Base-by-base conservation (phyloP, 345 rosid species). In the Arabidopsis suecica region DNA sequence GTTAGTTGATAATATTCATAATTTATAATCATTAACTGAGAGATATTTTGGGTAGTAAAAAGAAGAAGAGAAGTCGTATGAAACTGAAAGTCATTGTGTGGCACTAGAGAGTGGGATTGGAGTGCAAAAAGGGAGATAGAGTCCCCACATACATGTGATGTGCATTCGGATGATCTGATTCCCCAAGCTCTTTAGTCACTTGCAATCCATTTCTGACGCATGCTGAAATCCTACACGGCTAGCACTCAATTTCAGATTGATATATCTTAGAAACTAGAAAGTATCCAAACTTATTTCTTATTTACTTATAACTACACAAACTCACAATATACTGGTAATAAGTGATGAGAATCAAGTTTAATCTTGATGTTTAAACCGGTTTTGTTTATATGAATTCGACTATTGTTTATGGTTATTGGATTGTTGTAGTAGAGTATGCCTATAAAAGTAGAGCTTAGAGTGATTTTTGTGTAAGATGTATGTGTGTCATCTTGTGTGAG, bases 101-200 rank as follows among this genome's bases (percentile, higher is more conserved):
- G 72, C 50, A 74, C 32, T 23, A 47, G 28, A 74, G 66, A 65
- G 72, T 65, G 66, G 65, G 72, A 56, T 55, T 65, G 59, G 33
- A 56, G 71, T 45, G 72, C 65, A 32, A 42, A 53, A 73, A 54
- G 63, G 54, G 1, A 12, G 61, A 32, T 49, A 54, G 30, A 33
- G 48, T 54, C 56, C 70, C 58, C 56, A 55, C 71, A 47, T 23
- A 11, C 55, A 56, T 73, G 71, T 73, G 77, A 63, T 63, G 60
- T 54, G 44, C 6, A 64, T 55, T 70, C 57, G 25, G 11, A 36
- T 47, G 18, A 47, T 60, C 75, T 71, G 59, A 37, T 60, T 55
- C 9, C 14, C 1, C 50, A 65, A 42, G 20, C 41, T 54, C 49
- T 55, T 7, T 10, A 9, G 23, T 73, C 70, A 53, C 56, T 73